A percentile compares a stretch with the other conserved stretches of the same genome.
Conservation (phyloP, 441 rosid genomes). For the Pelargonium citronellum region DNA sequence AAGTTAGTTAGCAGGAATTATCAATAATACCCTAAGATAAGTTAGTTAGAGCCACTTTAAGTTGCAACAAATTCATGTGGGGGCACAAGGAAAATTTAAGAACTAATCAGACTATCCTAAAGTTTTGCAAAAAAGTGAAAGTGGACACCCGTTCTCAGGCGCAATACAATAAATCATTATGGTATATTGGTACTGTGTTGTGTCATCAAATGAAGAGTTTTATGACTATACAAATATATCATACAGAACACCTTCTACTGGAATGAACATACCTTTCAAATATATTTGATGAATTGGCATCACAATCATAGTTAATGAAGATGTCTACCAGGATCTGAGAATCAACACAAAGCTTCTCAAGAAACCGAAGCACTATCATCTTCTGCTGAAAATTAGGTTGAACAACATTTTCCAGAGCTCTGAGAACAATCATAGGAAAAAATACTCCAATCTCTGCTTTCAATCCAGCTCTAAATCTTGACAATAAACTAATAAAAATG, state of each 20-base stretch:
- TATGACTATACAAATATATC: too few species aligned
- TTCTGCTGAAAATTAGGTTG: constrained; percentile 99
- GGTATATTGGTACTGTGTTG: too few species aligned
- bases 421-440: constrained; percentile 93
- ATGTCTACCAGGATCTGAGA: constrained; percentile 96
- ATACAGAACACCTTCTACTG: not conserved
- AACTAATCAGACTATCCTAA: too few species aligned
- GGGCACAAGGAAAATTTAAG: too few species aligned
- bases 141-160: too few species aligned
- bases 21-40: too few species aligned
- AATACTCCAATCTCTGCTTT: constrained; percentile 99
- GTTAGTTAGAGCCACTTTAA: too few species aligned
- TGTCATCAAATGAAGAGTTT: too few species aligned
- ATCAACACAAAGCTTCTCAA: constrained; percentile 89
- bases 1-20: too few species aligned
- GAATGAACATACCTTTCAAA: constrained; percentile 75
- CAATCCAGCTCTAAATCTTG: constrained; percentile 93
- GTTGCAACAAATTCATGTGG: too few species aligned
- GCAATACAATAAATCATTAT: not conserved
- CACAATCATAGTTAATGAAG: constrained; percentile 95
- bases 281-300: constrained; percentile 93
- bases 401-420: constrained; percentile 90
- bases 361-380: constrained; percentile 93
- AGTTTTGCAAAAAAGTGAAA: too few species aligned
- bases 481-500: constrained; percentile 85